Evolutionary conservation across 495 filamentous ascomycete species (phyloP), one percentile per base, ranked within the genome.

Genomic region (Trichocladium antarcticum): DNA sequence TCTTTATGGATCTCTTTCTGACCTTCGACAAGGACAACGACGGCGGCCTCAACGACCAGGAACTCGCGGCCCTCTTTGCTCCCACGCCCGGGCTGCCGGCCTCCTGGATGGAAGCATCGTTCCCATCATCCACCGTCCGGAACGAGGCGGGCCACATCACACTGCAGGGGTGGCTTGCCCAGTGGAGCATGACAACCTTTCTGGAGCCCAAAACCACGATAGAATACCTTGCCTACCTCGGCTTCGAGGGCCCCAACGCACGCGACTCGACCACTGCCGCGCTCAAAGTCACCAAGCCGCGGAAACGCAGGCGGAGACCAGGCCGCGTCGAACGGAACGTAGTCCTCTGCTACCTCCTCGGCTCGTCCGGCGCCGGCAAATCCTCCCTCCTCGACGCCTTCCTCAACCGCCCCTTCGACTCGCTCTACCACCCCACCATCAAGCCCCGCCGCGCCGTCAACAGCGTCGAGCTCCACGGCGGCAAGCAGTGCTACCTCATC

Each of bases 181-280:
- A 98, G 55, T 98, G 92, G 92, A 95, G 88, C 65, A 98, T 98
- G 92, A 98, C 93, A 0, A 98, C 92, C 2, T 98, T 97, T 57
- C 77, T 89, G 42, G 88, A 92, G 27, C 90, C 93, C 14, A 90
- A 88, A 61, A 97, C 88, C 0, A 97, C 92, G 0, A 70, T 98
- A 2, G 86, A 90, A 52, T 98, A 98, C 59, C 76, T 98, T 9
- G 93, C 92, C 6, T 97, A 95, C 57, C 78, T 98, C 1, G 92
- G 92, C 9, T 98, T 95, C 59, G 85, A 88, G 55, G 74, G 74
- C 9, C 57, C 71, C 0, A 73, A 74, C 50, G 77, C 80, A 37
- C 75, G 79, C 37, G 82, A 77, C 44, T 81, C 79, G 1, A 87
- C 82, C 8, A 84, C 87, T 0, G 78, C 83, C 2, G 92, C 92